A percentile compares a stretch with the other conserved stretches of the same genome.
Conservation (phyloP, 2,329 filamentous ascomycete genomes). For the Gaeumannomyces tritici region DNA sequence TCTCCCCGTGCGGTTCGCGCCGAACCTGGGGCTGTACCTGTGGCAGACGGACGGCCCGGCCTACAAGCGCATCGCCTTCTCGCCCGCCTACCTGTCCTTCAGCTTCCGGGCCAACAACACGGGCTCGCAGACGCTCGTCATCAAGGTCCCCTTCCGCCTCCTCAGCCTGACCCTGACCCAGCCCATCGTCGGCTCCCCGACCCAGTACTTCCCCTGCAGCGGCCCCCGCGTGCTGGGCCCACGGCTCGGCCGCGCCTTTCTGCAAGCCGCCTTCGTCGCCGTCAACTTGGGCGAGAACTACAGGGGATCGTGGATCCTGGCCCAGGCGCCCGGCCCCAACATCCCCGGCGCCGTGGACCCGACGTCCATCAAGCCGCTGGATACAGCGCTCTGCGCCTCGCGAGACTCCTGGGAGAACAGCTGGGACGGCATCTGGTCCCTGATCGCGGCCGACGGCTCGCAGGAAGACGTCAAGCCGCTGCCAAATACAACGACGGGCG, state of each 20-base stretch:
- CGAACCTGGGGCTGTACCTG: constrained; percentile 25
- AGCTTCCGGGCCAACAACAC: constrained; percentile 18
- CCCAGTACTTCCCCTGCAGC: constrained; percentile 13
- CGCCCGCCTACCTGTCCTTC: constrained; percentile 30
- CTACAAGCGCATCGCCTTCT: constrained; percentile 27
- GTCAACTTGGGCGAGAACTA: constrained; percentile 10
- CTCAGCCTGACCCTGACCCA: constrained; percentile 28
- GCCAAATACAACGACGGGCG: too few species aligned
- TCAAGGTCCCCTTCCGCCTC: constrained; percentile 31
- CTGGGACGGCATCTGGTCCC: too few species aligned
- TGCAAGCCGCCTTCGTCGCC: constrained; percentile 12
- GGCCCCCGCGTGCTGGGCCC: constrained; percentile 2
- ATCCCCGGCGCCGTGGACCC: too few species aligned
- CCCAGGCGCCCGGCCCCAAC: constrained; percentile 12
- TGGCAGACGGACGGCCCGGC: constrained; percentile 24
- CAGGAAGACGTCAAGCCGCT: too few species aligned
- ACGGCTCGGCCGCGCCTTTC: constrained; percentile 11
- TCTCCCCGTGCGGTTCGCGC: constrained; percentile 26
- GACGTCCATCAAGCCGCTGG: too few species aligned
- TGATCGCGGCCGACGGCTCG: too few species aligned
- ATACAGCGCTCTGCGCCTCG: too few species aligned
- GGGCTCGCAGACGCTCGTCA: constrained; percentile 21
- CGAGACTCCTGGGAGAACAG: too few species aligned
- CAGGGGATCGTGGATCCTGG: constrained; percentile 6
- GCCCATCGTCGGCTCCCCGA: constrained; percentile 17